Conservation (phyloP, 306 rosid genomes). For the Cucurbita pepo region DNA sequence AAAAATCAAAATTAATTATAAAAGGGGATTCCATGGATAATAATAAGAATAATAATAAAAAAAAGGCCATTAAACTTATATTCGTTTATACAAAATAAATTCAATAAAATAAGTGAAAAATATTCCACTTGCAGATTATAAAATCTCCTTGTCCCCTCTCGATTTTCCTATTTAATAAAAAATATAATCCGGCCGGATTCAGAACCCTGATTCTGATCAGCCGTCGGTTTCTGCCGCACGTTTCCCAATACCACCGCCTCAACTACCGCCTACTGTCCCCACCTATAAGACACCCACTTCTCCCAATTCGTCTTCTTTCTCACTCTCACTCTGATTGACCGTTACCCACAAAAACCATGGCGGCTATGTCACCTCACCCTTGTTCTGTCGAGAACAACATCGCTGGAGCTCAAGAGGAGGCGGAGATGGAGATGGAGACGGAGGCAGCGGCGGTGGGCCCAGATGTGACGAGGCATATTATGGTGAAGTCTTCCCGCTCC, state of each 20-base stretch:
- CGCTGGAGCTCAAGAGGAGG: constrained; percentile 1
- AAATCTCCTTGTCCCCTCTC: background rate
- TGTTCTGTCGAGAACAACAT: background rate
- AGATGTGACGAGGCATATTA: constrained; percentile 14
- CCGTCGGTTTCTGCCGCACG: background rate
- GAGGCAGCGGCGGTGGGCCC: background rate
- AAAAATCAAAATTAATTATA: background rate
- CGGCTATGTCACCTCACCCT: background rate
- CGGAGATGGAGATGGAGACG: background rate
- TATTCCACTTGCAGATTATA: background rate
- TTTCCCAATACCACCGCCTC: background rate
- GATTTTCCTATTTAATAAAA: background rate
- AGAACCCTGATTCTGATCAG: background rate
- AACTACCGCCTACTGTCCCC: background rate
- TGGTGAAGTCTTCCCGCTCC: constrained; percentile 13
- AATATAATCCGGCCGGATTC: background rate
- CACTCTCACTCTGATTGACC: background rate
- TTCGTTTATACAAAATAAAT: too few species aligned
- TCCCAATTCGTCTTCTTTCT: background rate
- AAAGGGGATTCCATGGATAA: background rate
- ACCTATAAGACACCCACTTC: background rate
- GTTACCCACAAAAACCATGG: background rate
- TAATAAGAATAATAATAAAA: too few species aligned
- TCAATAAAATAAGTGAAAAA: background rate
- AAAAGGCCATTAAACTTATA: too few species aligned